phyloP scores from a whole-genome alignment of 2,329 filamentous ascomycete species.

The Penicillium sp. region DNA sequence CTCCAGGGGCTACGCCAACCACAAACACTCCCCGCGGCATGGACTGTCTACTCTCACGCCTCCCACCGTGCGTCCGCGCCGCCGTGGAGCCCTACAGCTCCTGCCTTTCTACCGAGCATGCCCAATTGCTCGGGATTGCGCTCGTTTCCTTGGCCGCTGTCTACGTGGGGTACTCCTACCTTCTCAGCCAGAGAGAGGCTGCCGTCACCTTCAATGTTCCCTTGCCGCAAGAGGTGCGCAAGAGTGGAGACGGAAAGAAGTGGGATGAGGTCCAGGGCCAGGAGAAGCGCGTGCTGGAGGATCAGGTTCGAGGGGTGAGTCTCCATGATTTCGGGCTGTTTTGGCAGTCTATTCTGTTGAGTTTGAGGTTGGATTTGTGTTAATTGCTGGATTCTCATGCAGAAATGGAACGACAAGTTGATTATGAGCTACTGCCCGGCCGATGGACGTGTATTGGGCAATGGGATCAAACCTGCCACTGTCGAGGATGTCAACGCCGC shows the following conservation, averaged over 20 bases:
- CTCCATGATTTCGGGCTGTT: not conserved
- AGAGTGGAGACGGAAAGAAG: conserved; percentile 29
- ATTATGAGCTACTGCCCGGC: conserved; percentile 66
- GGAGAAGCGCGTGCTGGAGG: conserved; percentile 36
- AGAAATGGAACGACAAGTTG: conserved; percentile 41
- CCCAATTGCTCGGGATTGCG: conserved; percentile 25
- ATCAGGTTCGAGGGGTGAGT: conserved; percentile 42
- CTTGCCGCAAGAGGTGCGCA: conserved; percentile 35
- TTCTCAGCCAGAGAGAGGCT: conserved; percentile 30
- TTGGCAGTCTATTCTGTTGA: no score
- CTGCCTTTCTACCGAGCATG: conserved; percentile 18
- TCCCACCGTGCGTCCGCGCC: conserved; percentile 23
- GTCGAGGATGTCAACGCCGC: conserved; percentile 74
- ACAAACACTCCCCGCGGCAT: conserved; percentile 19
- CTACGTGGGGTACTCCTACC: conserved; percentile 34
- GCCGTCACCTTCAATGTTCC: conserved; percentile 41
- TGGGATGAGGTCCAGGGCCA: conserved; percentile 38
- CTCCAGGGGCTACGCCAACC: conserved; percentile 15
- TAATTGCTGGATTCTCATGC: conserved; percentile 14
- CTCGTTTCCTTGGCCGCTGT: conserved; percentile 30
- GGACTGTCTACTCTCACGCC: conserved; percentile 22
- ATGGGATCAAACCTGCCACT: conserved; percentile 65
- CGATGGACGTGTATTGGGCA: conserved; percentile 77
- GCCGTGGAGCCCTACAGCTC: conserved; percentile 18
- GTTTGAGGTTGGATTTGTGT: conserved; percentile 1